These are phyloP conservation scores for Isabelozyma pseudorhagii DNA, from an alignment of 805 yeast genomes.

Conservation along the genomic window DNA sequence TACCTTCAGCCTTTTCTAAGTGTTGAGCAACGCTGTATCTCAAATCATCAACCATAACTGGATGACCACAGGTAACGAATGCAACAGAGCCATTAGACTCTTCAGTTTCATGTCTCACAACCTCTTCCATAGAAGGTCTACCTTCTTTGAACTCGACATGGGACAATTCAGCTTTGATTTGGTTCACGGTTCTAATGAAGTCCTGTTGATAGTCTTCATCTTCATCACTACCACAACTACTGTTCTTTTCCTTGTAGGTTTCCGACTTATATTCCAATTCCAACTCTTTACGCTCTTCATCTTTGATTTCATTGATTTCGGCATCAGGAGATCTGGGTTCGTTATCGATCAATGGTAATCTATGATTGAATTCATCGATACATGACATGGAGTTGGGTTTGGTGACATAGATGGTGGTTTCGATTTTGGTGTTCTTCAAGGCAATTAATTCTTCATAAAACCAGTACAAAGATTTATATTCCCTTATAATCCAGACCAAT, in stretches of 20 bases:
- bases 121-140: slow-evolving; percentile 44
- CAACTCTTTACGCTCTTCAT: background rate
- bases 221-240: background rate
- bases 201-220: slow-evolving; percentile 2
- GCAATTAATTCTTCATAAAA: slow-evolving; percentile 37
- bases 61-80: slow-evolving; percentile 65
- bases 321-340: slow-evolving; percentile 1
- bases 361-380: background rate
- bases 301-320: background rate
- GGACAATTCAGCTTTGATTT: slow-evolving; percentile 17
- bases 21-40: slow-evolving; percentile 46
- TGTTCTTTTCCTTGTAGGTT: slow-evolving; percentile 1
- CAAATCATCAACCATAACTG: slow-evolving; percentile 52
- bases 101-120: slow-evolving; percentile 35
- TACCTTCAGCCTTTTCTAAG: slow-evolving; percentile 30
- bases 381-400: slow-evolving; percentile 10
- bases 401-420: slow-evolving; percentile 25
- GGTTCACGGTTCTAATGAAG: slow-evolving; percentile 1
- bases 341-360: background rate
- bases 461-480: slow-evolving; percentile 47
- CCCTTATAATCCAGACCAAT: slow-evolving; percentile 64
- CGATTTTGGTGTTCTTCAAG: slow-evolving; percentile 20
- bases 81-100: slow-evolving; percentile 44
- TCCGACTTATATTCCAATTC: background rate
- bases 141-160: slow-evolving; percentile 41